Evolutionary conservation across 495 filamentous ascomycete species (phyloP).

Genomic region (Xylaria telfairii): DNA sequence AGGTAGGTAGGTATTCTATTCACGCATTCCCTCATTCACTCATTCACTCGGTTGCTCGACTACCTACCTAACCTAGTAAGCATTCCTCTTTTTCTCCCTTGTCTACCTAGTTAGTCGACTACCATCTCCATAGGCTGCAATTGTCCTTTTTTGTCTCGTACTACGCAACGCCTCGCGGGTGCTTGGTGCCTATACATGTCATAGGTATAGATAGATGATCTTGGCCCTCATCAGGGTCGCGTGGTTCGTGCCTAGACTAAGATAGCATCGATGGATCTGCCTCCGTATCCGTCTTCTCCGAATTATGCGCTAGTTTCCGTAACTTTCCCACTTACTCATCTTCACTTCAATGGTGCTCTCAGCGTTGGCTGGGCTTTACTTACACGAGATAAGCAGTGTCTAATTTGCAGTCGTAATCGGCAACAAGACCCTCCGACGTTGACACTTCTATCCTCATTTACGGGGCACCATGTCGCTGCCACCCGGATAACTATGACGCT

Average conservation of each 20-base stretch:
- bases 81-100: too few species aligned
- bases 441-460: background rate
- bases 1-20: too few species aligned
- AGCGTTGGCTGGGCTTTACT: conserved; percentile 5
- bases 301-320: background rate
- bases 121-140: too few species aligned
- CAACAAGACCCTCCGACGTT: conserved; percentile 12
- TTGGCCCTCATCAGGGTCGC: background rate
- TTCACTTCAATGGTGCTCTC: background rate
- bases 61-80: too few species aligned
- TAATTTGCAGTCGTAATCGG: conserved; percentile 7
- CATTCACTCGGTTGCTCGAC: too few species aligned
- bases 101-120: too few species aligned
- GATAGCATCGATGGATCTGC: background rate
- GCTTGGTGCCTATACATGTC: too few species aligned
- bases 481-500: background rate
- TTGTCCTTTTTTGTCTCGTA: too few species aligned
- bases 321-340: background rate
- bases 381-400: conserved; percentile 5
- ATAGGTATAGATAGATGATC: too few species aligned
- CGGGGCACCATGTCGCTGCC: background rate
- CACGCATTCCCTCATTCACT: too few species aligned
- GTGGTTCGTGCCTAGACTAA: background rate
- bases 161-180: too few species aligned
- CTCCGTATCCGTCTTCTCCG: conserved; percentile 3